Evolutionary conservation across 2,329 filamentous ascomycete genomes (phyloP), one percentile per base, ranked within the genome.

Genomic region (Saccharata proteae): DNA sequence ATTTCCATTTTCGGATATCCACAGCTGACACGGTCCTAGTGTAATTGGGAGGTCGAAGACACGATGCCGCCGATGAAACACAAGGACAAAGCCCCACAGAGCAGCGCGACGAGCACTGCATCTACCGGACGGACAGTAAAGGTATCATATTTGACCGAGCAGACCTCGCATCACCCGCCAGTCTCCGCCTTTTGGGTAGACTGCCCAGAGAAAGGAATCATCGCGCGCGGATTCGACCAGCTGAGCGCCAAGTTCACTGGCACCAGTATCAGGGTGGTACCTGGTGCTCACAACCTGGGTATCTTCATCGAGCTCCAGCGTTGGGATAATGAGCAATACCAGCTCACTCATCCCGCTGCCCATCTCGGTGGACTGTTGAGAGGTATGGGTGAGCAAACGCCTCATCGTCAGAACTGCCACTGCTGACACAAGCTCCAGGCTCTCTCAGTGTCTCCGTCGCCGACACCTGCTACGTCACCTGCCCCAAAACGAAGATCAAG

Each of bases 231-330:
- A 2, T 98, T 88, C 51, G 90, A 98, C 51, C 90, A 98, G 62
- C 77, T 98, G 47, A 88, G 81, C 44, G 90, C 90, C 49, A 96
- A 94, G 57, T 98, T 98, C 59, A 96, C 90, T 1, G 90, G 90
- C 35, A 94, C 90, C 12, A 88, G 82, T 45, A 71, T 98, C 55
- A 84, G 85, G 51, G 88, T 98, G 21, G 77, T 79, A 14, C 84
- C 90, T 1, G 90, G 90, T 40, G 77, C 86, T 51, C 84, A 93
- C 62, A 98, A 98, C 55, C 67, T 92, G 42, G 90, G 90, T 41
- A 96, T 98, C 46, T 98, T 94, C 59, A 78, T 98, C 54, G 86
- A 74, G 7, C 61, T 96, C 16, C 74, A 84, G 46, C 78, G 76
- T 40, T 70, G 81, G 32, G 74, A 79, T 44, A 72, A 88, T 49